Base-by-base conservation (phyloP, 2,329 filamentous ascomycete genomes). In the Aureobasidium melanogenum region DNA sequence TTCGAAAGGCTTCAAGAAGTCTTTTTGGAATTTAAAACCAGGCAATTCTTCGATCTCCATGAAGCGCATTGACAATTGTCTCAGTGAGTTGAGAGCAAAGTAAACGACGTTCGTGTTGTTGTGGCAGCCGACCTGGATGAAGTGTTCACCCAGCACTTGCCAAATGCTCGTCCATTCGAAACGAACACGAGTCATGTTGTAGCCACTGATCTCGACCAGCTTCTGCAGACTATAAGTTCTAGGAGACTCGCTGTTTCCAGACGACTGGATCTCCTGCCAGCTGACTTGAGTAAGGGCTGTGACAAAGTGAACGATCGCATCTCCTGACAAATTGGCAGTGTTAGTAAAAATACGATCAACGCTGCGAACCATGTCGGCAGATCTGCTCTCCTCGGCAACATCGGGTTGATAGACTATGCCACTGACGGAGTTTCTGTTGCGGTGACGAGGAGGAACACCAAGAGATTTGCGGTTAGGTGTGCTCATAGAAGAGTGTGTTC, bases 11-110 rank as follows among this genome's bases (percentile, higher is more conserved):
- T 97, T 97, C 59, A 99, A 77, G 73, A 99, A 99, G 72, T 99
- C 93, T 73, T 99, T 99, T 69, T 99, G 94, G 71, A 99, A 99
- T 74, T 97, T 97, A 83, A 99, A 99, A 69, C 95, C 94, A 0
- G 94, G 91, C 67, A 99, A 76, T 73, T 99, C 94, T 72, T 96
- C 94, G 63, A 97, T 91, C 74, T 99, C 94, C 88, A 99, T 89
- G 72, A 99, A 99, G 19, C 92, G 88, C 92, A 99, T 97, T 0
- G 93, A 97, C 43, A 99, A 78, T 73, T 99, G 94, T 43, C 95
- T 85, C 47, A 99, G 77, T 3, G 93, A 97, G 76, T 99, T 95
- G 30, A 99, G 81, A 3, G 94, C 94, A 70, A 99, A 99, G 77
- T 95, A 97, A 12, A 99, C 95, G 57, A 99, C 94, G 7, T 91